These are phyloP conservation scores for Cymodocea nodosa DNA, from an alignment of 116 monocot genomes.

Conservation along the genomic window DNA sequence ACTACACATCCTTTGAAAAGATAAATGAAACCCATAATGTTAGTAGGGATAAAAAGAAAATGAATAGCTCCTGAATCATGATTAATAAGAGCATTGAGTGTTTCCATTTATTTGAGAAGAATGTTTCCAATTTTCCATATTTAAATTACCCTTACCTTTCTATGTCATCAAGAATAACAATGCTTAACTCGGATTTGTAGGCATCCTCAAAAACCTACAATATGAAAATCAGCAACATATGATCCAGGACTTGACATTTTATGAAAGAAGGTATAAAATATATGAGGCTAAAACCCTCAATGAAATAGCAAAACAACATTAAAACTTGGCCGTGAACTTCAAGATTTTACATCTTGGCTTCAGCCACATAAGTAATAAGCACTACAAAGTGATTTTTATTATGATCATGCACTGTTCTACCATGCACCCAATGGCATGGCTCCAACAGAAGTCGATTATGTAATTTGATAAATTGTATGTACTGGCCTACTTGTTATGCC, in stretches of 20 bases:
- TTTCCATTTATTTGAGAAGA: not conserved
- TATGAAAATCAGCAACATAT: not conserved
- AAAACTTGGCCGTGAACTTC: too few relatives aligned
- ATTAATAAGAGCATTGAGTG: too few relatives aligned
- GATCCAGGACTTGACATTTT: not conserved
- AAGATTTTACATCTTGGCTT: too few relatives aligned
- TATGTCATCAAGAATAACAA: slow-evolving; percentile 95
- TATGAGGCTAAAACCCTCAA: not conserved
- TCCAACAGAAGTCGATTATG: not conserved
- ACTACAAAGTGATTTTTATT: not conserved
- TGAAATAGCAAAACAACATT: not conserved
- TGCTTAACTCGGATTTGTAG: slow-evolving; percentile 87
- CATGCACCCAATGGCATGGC: not conserved
- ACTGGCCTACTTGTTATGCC: too few relatives aligned
- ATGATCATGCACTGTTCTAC: not conserved
- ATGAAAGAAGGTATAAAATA: not conserved
- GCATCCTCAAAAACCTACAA: slow-evolving; percentile 98
- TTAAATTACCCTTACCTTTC: slow-evolving; percentile 53
- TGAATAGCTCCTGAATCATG: not conserved
- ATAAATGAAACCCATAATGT: too few relatives aligned
- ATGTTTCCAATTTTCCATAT: not conserved
- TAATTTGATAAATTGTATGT: too few relatives aligned
- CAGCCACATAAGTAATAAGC: too few relatives aligned
- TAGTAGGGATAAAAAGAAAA: not conserved
- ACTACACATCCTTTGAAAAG: too few relatives aligned